These are phyloP conservation scores for Madurella fahalii DNA, from an alignment of 2,329 filamentous ascomycete species.

Conservation along the genomic window DNA sequence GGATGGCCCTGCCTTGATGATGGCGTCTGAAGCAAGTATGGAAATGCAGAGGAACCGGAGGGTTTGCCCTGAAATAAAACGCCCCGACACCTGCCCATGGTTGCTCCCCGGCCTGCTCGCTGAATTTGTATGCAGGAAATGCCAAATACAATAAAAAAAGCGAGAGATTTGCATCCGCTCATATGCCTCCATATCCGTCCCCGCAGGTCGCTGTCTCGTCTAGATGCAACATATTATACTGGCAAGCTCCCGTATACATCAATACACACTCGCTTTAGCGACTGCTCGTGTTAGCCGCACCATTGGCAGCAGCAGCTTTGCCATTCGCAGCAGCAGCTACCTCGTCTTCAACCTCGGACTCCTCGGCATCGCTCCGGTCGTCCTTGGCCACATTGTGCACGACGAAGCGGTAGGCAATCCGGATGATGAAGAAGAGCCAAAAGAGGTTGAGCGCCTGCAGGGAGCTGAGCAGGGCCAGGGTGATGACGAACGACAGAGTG, in stretches of 20 bases:
- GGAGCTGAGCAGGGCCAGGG: slow-evolving; percentile 57
- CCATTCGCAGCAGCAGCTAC: slow-evolving; percentile 27
- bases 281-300: background rate
- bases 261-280: background rate
- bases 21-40: background rate
- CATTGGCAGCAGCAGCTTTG: slow-evolving; percentile 1
- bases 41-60: background rate
- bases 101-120: background rate
- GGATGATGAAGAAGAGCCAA: slow-evolving; percentile 74
- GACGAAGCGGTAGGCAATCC: slow-evolving; percentile 69
- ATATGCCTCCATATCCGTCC: too few relatives aligned
- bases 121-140: background rate
- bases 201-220: too few relatives aligned
- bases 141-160: background rate
- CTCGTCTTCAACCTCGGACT: slow-evolving; percentile 49
- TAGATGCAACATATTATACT: too few relatives aligned
- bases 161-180: background rate
- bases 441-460: slow-evolving; percentile 76
- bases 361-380: slow-evolving; percentile 66
- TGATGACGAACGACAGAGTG: slow-evolving; percentile 63
- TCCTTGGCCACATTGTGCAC: slow-evolving; percentile 60
- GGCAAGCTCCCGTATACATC: background rate
- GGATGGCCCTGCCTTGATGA: background rate
- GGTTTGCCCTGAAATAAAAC: background rate
- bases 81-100: slow-evolving; percentile 3